Evolutionary conservation across 1,139 yeast genomes (phyloP).

Genomic region (Chernovozyma aurita): DNA sequence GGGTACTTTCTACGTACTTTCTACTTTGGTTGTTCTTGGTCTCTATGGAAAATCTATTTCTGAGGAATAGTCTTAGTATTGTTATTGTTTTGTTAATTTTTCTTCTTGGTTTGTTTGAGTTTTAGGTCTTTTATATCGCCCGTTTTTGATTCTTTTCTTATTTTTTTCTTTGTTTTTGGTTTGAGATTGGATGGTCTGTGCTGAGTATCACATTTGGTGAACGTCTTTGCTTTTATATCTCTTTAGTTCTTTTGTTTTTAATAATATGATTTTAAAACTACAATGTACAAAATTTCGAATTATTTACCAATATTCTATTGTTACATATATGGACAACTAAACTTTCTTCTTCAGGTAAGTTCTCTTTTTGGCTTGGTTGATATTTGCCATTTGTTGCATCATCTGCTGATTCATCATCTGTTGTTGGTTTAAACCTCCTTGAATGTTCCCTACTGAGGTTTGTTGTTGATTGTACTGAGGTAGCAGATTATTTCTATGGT

Average conservation of each 20-base stretch:
- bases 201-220: too few species aligned
- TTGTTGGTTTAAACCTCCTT: constrained; percentile 12
- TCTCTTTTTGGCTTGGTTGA: constrained; percentile 11
- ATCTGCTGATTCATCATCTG: constrained; percentile 17
- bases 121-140: neutral
- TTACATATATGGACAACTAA: constrained; percentile 4
- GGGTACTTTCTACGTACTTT: constrained; percentile 29
- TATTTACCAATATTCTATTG: constrained; percentile 2
- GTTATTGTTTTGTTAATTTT: neutral
- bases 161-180: neutral
- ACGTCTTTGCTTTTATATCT: too few species aligned
- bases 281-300: too few species aligned
- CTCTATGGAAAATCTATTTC: constrained; percentile 26
- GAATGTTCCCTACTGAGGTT: constrained; percentile 4
- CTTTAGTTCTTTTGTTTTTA: too few species aligned
- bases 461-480: constrained; percentile 2
- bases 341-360: constrained; percentile 7
- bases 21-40: constrained; percentile 38
- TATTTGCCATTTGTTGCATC: constrained; percentile 17
- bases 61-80: constrained; percentile 2
- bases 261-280: too few species aligned
- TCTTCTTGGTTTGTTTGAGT: constrained; percentile 2
- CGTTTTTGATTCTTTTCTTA: neutral
- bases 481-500: constrained; percentile 9
- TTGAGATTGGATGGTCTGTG: too few species aligned